Conservation (phyloP, 352 stramenopile species). For the Phytophthora macrochlamydospora region DNA sequence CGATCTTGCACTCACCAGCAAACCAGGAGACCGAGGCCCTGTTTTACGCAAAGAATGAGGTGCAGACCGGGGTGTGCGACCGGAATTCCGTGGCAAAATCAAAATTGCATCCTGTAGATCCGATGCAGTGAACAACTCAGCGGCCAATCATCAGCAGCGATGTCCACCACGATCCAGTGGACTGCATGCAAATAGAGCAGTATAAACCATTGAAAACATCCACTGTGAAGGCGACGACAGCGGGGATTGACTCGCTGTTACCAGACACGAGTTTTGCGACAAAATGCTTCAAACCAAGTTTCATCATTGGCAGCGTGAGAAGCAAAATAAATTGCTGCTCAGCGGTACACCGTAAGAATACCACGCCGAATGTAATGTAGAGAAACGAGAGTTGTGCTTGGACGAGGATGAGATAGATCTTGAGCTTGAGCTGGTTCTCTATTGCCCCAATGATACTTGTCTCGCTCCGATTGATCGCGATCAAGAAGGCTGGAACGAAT, state of each 20-base stretch:
- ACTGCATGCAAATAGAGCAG: constrained; percentile 17
- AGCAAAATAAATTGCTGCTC: constrained; percentile 8
- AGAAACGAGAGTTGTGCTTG: constrained; percentile 1
- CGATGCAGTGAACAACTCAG: neutral
- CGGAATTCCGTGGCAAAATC: too few species aligned
- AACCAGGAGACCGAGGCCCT: too few species aligned
- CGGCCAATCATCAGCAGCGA: constrained; percentile 16
- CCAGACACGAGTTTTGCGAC: constrained; percentile 6
- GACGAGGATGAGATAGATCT: neutral
- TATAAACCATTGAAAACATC: constrained; percentile 22
- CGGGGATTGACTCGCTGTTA: constrained; percentile 8
- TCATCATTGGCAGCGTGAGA: constrained; percentile 10
- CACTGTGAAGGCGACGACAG: constrained; percentile 19
- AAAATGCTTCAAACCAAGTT: constrained; percentile 13
- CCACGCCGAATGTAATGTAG: constrained; percentile 4
- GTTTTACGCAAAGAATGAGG: too few species aligned
- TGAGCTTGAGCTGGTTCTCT: neutral
- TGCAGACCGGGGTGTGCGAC: too few species aligned
- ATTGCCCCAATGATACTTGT: neutral
- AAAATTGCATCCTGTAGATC: neutral
- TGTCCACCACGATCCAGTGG: constrained; percentile 10
- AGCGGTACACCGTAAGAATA: neutral
- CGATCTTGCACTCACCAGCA: too few species aligned
- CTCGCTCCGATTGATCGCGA: neutral
- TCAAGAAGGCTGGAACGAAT: constrained; percentile 3